Evolutionary conservation across 1,284 basidiomycete genomes (phyloP).

Genomic region (Pseudozyma sp.): DNA sequence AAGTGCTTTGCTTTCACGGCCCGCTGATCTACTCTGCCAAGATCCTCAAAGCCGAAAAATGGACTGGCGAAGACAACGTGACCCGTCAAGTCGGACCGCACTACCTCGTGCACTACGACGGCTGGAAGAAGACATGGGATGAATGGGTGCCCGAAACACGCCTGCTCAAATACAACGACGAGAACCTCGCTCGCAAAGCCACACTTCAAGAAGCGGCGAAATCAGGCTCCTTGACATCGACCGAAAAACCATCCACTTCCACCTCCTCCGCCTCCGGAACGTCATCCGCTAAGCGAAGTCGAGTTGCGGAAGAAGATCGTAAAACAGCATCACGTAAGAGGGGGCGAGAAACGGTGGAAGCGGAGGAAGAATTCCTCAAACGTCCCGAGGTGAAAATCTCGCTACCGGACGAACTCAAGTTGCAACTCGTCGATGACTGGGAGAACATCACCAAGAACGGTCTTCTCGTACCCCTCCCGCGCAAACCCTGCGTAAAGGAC

Average conservation of each 20-base stretch:
- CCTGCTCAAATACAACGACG: constrained; percentile 86
- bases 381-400: constrained; percentile 90
- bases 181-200: constrained; percentile 81
- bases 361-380: constrained; percentile 74
- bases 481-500: constrained; percentile 82
- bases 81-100: constrained; percentile 79
- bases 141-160: constrained; percentile 92
- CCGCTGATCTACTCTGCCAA: constrained; percentile 95
- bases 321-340: constrained; percentile 23
- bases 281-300: constrained; percentile 34
- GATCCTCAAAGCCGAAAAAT: constrained; percentile 83
- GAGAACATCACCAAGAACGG: constrained; percentile 93
- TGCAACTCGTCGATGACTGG: constrained; percentile 95
- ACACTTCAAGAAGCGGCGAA: constrained; percentile 68
- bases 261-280: constrained; percentile 39
- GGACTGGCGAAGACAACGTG: constrained; percentile 78
- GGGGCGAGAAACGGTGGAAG: constrained; percentile 46
- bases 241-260: not conserved
- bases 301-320: not conserved
- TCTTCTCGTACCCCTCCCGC: constrained; percentile 86
- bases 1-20: constrained; percentile 91
- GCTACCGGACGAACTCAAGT: constrained; percentile 89
- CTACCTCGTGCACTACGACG: constrained; percentile 98
- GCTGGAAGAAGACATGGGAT: constrained; percentile 99
- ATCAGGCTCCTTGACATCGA: constrained; percentile 60